These are phyloP conservation scores for Reutealis trisperma DNA, from an alignment of 345 rosid species.

Conservation along the genomic window DNA sequence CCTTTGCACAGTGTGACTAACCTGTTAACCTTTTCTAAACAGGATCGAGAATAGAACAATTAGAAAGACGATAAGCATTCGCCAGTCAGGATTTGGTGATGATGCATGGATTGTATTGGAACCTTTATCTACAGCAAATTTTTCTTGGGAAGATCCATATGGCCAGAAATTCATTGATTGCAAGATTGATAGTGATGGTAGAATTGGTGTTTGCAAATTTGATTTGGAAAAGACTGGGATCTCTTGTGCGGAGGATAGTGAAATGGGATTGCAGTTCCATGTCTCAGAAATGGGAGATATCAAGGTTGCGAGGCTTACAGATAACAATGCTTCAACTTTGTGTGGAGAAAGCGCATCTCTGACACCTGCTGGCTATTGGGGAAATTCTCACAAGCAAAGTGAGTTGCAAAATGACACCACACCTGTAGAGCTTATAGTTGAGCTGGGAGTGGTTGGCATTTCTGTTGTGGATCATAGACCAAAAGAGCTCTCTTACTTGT, in stretches of 20 bases:
- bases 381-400: slow-evolving; percentile 43
- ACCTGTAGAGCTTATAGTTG: slow-evolving; percentile 77
- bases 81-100: slow-evolving; percentile 89
- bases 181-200: slow-evolving; percentile 47
- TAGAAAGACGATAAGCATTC: slow-evolving; percentile 58
- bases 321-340: slow-evolving; percentile 40
- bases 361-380: slow-evolving; percentile 43
- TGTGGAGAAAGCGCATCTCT: slow-evolving; percentile 42
- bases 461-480: slow-evolving; percentile 87
- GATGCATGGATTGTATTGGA: slow-evolving; percentile 67
- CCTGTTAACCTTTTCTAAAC: slow-evolving; percentile 25
- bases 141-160: slow-evolving; percentile 96
- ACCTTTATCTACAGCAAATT: slow-evolving; percentile 70
- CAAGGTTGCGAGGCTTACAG: slow-evolving; percentile 69
- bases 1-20: slow-evolving; percentile 1
- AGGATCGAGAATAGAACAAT: slow-evolving; percentile 90
- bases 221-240: slow-evolving; percentile 65
- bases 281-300: slow-evolving; percentile 65
- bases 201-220: slow-evolving; percentile 46
- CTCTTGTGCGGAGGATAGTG: slow-evolving; percentile 45
- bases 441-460: slow-evolving; percentile 87
- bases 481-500: slow-evolving; percentile 75
- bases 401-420: slow-evolving; percentile 39
- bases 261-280: slow-evolving; percentile 58
- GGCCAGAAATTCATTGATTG: slow-evolving; percentile 80